phyloP scores from a whole-genome alignment of 768 basidiomycete genomes.

The Phanerochaete carnosa region DNA sequence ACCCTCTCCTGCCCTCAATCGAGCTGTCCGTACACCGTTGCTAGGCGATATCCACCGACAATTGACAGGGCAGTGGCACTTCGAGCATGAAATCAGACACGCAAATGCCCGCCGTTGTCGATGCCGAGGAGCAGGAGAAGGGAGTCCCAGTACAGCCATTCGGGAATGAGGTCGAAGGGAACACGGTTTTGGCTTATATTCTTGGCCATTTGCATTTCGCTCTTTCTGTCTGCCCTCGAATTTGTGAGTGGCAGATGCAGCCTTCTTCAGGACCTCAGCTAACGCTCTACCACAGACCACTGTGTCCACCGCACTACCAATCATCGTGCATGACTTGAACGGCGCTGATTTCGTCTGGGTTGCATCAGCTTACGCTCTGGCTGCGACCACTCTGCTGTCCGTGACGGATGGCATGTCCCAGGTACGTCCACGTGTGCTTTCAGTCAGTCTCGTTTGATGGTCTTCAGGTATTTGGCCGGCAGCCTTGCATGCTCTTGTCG shows the following conservation, averaged over 20 bases:
- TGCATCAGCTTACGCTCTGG: conserved; percentile 30
- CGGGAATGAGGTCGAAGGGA: not conserved
- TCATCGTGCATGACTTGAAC: conserved; percentile 8
- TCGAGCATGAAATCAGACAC: too few species aligned
- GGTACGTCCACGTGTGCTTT: not conserved
- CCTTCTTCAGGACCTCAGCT: too few species aligned
- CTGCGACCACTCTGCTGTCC: conserved; percentile 31
- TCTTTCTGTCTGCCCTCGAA: conserved; percentile 6
- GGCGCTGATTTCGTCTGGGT: conserved; percentile 29
- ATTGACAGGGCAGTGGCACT: too few species aligned
- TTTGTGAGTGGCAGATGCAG: not conserved
- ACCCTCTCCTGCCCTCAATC: too few species aligned
- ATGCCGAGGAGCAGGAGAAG: too few species aligned
- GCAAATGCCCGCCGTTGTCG: too few species aligned
- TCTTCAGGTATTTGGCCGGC: conserved; percentile 26
- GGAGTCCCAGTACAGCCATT: too few species aligned
- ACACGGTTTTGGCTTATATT: conserved; percentile 5
- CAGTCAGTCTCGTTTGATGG: too few species aligned
- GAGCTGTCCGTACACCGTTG: too few species aligned
- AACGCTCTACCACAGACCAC: conserved; percentile 4
- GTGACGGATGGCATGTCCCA: conserved; percentile 22
- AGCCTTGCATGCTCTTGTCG: conserved; percentile 18
- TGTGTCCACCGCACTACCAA: conserved; percentile 18
- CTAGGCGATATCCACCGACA: too few species aligned
- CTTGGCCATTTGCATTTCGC: conserved; percentile 5